Base-by-base conservation (phyloP, 148 eudicot species). In the Fagopyrum esculentum region DNA sequence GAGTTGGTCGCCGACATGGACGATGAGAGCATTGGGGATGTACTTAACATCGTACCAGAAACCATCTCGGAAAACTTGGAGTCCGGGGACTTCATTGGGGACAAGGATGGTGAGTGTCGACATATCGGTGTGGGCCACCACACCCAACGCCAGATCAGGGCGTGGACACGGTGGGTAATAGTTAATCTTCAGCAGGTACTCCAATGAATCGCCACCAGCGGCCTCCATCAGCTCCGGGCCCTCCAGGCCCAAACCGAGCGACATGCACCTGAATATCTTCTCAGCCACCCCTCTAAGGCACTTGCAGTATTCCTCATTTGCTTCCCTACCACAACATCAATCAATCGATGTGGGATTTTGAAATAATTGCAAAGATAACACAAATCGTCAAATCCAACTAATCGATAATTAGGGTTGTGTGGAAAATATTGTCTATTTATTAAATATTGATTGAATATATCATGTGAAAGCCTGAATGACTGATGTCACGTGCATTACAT, bases 1-100 rank as follows among this genome's bases (percentile, higher is more conserved):
- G 56, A 91, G 55, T 80, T 93, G 98, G 83, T 93, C 98, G 29
- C 98, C 98, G 49, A 91, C 80, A 77, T 93, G 96, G 60, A 93
- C 73, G 61, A 93, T 85, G 40, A 93, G 87, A 40, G 98, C 96
- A 82, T 91, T 74, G 10, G 84, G 84, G 40, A 85, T 68, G 82
- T 85, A 85, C 49, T 78, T 73, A 15, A 87, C 88, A 71, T 77
- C 77, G 55, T 72, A 82, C 90, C 90, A 87, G 48, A 13, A 30
- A 11, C 68, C 80, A 64, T 79, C 81, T 51, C 59, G 69, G 60
- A 64, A 82, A 49, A 85, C 47, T 69, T 87, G 88, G 70, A 87
- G 87, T 9, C 90, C 90, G 6, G 86, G 85, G 44, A 87, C 85
- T 4, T 83, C 79, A 49, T 87, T 87, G 1, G 88, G 87, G 19